phyloP scores from a whole-genome alignment of 2,329 filamentous ascomycete genomes.

The Dissoconium aciculare region DNA sequence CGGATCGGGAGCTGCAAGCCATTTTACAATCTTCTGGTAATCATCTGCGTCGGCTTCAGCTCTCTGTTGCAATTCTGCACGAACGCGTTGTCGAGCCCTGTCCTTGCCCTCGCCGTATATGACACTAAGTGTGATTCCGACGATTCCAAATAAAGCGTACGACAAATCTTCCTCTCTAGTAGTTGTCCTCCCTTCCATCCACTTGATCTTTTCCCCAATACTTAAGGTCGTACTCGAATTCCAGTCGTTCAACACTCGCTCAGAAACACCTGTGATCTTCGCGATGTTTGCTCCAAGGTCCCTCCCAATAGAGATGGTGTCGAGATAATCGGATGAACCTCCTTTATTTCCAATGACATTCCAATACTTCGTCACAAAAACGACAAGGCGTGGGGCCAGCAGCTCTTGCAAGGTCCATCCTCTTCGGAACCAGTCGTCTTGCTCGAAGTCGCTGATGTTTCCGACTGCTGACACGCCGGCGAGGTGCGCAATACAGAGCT shows the following conservation, averaged over 20 bases:
- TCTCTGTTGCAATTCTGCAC: constrained; percentile 3
- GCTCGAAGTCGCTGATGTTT: constrained; percentile 2
- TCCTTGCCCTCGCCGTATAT: constrained; percentile 11
- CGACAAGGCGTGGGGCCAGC: constrained; percentile 9
- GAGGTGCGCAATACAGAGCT: constrained; percentile 10
- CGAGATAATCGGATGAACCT: background rate
- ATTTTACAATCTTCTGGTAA: constrained; percentile 2
- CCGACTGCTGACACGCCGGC: constrained; percentile 2
- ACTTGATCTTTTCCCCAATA: constrained; percentile 9
- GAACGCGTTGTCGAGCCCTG: constrained; percentile 9
- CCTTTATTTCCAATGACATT: constrained; percentile 15
- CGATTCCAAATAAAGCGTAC: constrained; percentile 11
- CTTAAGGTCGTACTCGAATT: constrained; percentile 4
- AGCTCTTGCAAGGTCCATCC: constrained; percentile 17
- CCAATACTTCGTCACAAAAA: constrained; percentile 12
- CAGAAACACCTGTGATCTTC: constrained; percentile 7
- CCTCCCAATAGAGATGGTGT: background rate
- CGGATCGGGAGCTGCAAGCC: constrained; percentile 8
- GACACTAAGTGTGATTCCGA: constrained; percentile 7
- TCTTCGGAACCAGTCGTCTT: constrained; percentile 13
- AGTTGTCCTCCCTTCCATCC: constrained; percentile 11
- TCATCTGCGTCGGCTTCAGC: constrained; percentile 1
- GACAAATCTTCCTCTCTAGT: constrained; percentile 9
- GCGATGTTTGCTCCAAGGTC: constrained; percentile 2
- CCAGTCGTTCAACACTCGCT: constrained; percentile 8